Percentiles rank a stretch among this genome's conserved stretches.
phyloP scores from a whole-genome alignment of 2,329 filamentous ascomycete species.

The Lasiodiplodia hormozganensis region DNA sequence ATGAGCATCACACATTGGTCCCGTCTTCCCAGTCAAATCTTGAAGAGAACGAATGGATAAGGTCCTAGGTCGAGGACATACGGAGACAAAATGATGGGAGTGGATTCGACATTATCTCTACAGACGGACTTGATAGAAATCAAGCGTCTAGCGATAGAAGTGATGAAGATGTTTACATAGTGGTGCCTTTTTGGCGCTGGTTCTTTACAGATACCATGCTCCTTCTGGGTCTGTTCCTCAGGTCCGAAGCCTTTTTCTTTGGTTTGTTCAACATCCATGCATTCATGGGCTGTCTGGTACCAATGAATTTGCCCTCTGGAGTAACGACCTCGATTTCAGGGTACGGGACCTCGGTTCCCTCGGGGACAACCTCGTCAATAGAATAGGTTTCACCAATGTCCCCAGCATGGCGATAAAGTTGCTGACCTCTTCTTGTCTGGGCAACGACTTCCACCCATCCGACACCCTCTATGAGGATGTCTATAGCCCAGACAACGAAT shows the following conservation, averaged over 20 bases:
- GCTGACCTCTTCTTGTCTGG: slow-evolving; percentile 69
- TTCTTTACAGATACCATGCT: slow-evolving; percentile 66
- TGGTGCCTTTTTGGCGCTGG: slow-evolving; percentile 12
- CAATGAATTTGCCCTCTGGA: slow-evolving; percentile 83
- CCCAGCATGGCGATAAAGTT: slow-evolving; percentile 15
- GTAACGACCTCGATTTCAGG: slow-evolving; percentile 84
- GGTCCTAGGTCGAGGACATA: not conserved
- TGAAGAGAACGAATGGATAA: slow-evolving; percentile 18
- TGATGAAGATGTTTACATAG: not conserved
- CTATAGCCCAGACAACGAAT: slow-evolving; percentile 79
- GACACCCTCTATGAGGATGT: slow-evolving; percentile 88
- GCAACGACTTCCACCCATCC: slow-evolving; percentile 91
- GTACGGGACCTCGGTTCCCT: slow-evolving; percentile 49
- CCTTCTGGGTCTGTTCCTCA: slow-evolving; percentile 65
- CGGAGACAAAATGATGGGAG: not conserved
- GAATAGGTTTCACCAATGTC: slow-evolving; percentile 27
- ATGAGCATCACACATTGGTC: slow-evolving; percentile 18
- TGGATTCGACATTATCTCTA: not conserved
- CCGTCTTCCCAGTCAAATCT: not conserved
- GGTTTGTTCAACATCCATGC: slow-evolving; percentile 69
- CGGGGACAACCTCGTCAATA: slow-evolving; percentile 57
- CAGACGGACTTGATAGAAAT: not conserved
- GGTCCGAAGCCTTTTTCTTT: slow-evolving; percentile 58
- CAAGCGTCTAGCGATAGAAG: not conserved
- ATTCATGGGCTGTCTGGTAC: slow-evolving; percentile 70